Base-by-base conservation (phyloP, 495 filamentous ascomycete species). In the Xylaria bambusicola region DNA sequence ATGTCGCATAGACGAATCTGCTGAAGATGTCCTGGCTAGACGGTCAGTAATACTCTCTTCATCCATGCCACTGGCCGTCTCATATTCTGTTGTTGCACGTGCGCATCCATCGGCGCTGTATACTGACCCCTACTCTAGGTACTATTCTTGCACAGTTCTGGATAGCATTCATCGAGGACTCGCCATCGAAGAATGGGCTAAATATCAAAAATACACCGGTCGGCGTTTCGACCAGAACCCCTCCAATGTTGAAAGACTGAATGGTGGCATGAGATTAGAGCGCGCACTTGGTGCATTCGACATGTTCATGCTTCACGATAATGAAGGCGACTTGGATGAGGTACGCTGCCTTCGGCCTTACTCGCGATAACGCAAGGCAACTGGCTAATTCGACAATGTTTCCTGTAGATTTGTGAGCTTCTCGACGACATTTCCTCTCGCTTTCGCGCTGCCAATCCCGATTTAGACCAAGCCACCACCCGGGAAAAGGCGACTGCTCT, bases 221-320 rank as follows among this genome's bases (percentile, higher is more conserved):
- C 73, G 62, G 31, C 75, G 75, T 23, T 77, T 76, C 7, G 77
- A 83, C 58, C 65, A 75, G 42, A 52, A 60, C 47, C 52, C 52
- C 6, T 64, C 66, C 23, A 65, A 61, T 27, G 58, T 57, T 45
- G 66, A 71, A 21, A 60, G 58, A 58, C 38, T 71, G 38, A 71
- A 66, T n/a, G 61, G 66, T 44, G 68, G 68, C n/a, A 71, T 71
- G 38, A 68, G 84, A 21, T 80, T 96, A 38, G 93, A 96, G 68
- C 79, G 81, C 45, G 90, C 88, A 6, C 74, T 97, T 24, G 88
- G 84, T 13, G 86, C 86, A 20, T 96, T 93, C 65, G 94, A 98
- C 65, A 81, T 97, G 68, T 97, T 97, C 67, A 83, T 94, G 35
- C 76, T 92, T 10, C 82, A 86, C 57, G 86, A 86, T 45, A 79